Base-by-base conservation (phyloP, 225 moss, liverwort and hornwort species). In the Bryoerythrophyllum caledonicum region DNA sequence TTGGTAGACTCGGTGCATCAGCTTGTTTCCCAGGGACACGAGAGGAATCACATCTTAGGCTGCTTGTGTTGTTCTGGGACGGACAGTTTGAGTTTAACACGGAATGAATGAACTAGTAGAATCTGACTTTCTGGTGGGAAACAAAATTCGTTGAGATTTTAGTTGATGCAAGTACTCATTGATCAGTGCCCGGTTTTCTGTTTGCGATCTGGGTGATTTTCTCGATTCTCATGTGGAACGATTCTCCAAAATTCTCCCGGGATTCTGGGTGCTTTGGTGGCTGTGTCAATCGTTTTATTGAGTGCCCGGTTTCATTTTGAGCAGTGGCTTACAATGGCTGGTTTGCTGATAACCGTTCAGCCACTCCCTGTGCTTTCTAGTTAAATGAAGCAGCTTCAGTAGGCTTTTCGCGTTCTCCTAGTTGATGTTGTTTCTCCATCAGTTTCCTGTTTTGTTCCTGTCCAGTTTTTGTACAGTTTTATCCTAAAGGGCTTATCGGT, bases 261-360 rank as follows among this genome's bases (percentile, higher is more conserved):
- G 73, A 74, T 68, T 48, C 37, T 78, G 68, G 67, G 72, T 60
- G 53, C 72, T 53, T 48, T 72, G 76, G 41, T 81, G 59, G 34
- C 54, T 49, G 38, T 72, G 60, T 44, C 30, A 67, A 53, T 67
- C 24, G n/a, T 60, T 16, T 32, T 24, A 54, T 68, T 56, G 40
- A 60, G 38, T 60, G 60, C 20, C 8, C 25, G 67, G 41, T 67
- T 72, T 48, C 17, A 28, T 43, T 35, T 59, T 81, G 51, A 30
- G 28, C 62, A 68, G 71, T 52, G 60, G 60, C 71, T 71, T 43
- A 32, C 41, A 60, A 66, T 53, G 60, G 53, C 53, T 67, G 70
- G 72, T 68, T 54, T 76, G 61, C 43, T 61, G 72, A 71, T 76
- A 66, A 81, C 61, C 46, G 54, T 65, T 65, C 61, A 67, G 73